These are phyloP conservation scores for Nicotiana otophora DNA, from an alignment of 257 asterid species.

Conservation along the genomic window DNA sequence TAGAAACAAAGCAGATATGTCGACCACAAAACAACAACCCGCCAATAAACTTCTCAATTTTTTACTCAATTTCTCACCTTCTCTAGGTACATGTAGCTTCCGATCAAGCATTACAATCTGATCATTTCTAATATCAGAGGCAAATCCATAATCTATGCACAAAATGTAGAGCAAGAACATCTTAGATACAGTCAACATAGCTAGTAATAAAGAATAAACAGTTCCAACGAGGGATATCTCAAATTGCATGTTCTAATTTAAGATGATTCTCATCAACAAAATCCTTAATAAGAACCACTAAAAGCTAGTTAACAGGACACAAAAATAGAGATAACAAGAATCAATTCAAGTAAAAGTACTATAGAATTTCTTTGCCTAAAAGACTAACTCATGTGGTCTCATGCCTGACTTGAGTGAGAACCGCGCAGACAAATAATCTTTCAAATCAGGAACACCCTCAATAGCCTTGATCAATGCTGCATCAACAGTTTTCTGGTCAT, in stretches of 20 bases:
- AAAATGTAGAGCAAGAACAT: background rate
- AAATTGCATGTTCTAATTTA: background rate
- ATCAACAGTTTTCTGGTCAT: constrained; percentile 16
- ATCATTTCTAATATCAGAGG: background rate
- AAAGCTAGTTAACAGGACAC: background rate
- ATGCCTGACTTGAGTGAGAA: constrained; percentile 22
- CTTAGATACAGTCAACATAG: background rate
- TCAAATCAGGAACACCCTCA: constrained; percentile 20
- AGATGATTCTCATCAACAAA: constrained; percentile 1
- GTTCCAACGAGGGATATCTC: background rate
- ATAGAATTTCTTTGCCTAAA: background rate
- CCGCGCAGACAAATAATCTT: constrained; percentile 13
- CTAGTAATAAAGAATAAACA: background rate
- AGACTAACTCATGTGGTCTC: constrained; percentile 18
- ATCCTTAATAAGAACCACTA: background rate
- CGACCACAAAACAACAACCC: constrained; percentile 42
- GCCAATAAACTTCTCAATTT: constrained; percentile 44
- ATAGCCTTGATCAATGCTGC: constrained; percentile 18
- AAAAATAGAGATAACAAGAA: background rate
- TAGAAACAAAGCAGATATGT: constrained; percentile 23
- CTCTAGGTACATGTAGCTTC: constrained; percentile 17
- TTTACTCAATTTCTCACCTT: background rate
- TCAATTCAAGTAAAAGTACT: background rate
- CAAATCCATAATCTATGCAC: background rate
- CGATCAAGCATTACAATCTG: background rate